A percentile compares a stretch with the other conserved stretches of the same genome.
phyloP scores from a whole-genome alignment of 345 rosid genomes.

The Adansonia digitata region DNA sequence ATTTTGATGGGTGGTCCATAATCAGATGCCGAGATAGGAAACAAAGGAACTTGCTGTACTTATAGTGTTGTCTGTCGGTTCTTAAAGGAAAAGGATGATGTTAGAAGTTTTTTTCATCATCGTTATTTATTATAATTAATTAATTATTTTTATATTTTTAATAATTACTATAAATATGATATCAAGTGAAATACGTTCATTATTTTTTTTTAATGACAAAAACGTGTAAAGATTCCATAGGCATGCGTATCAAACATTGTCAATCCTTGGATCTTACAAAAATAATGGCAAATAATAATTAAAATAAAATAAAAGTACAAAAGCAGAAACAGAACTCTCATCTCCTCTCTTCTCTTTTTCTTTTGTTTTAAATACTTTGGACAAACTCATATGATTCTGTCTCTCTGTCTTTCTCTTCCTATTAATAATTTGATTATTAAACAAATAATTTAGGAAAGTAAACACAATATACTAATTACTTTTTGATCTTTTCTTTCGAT shows the following conservation, averaged over 20 bases:
- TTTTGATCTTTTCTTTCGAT: not conserved
- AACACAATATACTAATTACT: not conserved
- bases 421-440: not conserved
- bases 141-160: too few species aligned
- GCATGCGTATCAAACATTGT: not conserved
- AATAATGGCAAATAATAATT: not conserved
- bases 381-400: constrained; percentile 16
- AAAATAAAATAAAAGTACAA: not conserved
- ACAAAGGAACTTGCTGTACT: not conserved
- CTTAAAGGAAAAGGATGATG: too few species aligned
- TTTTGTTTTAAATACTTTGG: not conserved
- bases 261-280: not conserved
- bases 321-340: not conserved
- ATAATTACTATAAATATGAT: too few species aligned
- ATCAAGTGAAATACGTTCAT: too few species aligned
- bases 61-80: not conserved
- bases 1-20: not conserved
- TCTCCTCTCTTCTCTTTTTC: not conserved
- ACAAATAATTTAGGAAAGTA: not conserved
- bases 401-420: constrained; percentile 3
- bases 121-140: too few species aligned
- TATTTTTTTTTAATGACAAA: too few species aligned
- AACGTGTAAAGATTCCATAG: not conserved
- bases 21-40: not conserved
- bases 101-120: too few species aligned